These are phyloP conservation scores for Brettanomyces nanus DNA, from an alignment of 805 yeast genomes.

Conservation along the genomic window DNA sequence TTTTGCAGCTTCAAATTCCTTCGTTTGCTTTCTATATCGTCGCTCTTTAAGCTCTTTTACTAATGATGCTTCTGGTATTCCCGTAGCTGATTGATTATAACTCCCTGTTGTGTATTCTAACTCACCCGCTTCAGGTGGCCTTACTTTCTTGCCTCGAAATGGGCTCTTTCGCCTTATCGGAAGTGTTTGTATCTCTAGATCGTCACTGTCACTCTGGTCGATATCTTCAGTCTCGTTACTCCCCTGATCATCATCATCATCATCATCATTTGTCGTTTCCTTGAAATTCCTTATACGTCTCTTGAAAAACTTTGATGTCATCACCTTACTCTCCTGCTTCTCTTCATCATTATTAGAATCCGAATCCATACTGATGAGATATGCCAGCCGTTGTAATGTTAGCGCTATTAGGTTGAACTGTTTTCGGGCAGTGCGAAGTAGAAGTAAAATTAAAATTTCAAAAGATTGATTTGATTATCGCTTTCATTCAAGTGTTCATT, in stretches of 20 bases:
- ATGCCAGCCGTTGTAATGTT: no score
- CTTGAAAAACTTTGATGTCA: neutral
- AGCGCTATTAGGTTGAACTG: no score
- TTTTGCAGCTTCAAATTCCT: neutral
- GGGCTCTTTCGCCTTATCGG: neutral
- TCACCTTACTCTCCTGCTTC: constrained; percentile 1
- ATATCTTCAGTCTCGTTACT: no score
- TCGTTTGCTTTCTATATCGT: constrained; percentile 2
- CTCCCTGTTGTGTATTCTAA: no score
- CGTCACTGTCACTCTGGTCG: no score
- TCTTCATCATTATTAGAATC: constrained; percentile 2
- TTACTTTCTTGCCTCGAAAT: neutral
- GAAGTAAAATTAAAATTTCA: no score
- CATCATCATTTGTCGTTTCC: neutral
- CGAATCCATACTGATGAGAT: no score
- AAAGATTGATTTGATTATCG: no score
- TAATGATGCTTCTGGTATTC: constrained; percentile 3
- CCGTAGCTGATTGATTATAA: no score
- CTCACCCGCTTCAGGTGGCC: neutral
- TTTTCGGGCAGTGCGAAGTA: no score
- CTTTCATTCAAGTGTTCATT: no score
- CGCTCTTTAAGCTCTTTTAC: constrained; percentile 7
- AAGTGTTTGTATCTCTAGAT: neutral
- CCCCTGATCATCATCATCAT: constrained; percentile 1
- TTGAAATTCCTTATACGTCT: neutral